Conservation (phyloP, 495 filamentous ascomycete species). For the Cenococcum geophilum region DNA sequence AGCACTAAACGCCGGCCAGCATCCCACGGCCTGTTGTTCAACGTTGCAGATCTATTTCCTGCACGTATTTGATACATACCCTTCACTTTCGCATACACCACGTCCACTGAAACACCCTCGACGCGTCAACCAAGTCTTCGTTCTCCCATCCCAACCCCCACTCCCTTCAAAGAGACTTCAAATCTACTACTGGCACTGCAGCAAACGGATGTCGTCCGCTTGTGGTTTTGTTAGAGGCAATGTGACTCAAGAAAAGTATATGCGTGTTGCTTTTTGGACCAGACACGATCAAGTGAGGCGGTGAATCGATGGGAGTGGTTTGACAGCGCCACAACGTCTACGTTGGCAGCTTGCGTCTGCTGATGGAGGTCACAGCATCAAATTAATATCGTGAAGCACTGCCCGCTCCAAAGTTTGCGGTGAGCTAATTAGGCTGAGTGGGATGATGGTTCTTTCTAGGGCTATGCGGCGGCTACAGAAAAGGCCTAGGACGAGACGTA, state of each 20-base stretch:
- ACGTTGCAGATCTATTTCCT: constrained; percentile 9
- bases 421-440: not conserved
- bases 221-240: not conserved
- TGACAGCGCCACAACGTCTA: not conserved
- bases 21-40: constrained; percentile 22
- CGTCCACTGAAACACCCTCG: constrained; percentile 16
- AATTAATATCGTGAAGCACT: not conserved
- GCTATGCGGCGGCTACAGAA: constrained; percentile 26
- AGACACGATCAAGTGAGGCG: not conserved
- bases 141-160: not conserved
- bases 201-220: not conserved
- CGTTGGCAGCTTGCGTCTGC: not conserved
- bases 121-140: constrained; percentile 15
- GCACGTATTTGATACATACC: constrained; percentile 15
- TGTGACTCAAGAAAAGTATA: not conserved
- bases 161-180: not conserved
- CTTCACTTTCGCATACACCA: constrained; percentile 1
- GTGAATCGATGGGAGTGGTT: not conserved
- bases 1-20: constrained; percentile 17
- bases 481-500: constrained; percentile 21
- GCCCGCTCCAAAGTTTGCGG: not conserved
- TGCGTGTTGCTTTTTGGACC: not conserved
- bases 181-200: not conserved
- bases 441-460: not conserved
- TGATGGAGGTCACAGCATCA: not conserved